phyloP scores from a whole-genome alignment of 2,329 filamentous ascomycete species.

The Tolypocladium guangdongense region DNA sequence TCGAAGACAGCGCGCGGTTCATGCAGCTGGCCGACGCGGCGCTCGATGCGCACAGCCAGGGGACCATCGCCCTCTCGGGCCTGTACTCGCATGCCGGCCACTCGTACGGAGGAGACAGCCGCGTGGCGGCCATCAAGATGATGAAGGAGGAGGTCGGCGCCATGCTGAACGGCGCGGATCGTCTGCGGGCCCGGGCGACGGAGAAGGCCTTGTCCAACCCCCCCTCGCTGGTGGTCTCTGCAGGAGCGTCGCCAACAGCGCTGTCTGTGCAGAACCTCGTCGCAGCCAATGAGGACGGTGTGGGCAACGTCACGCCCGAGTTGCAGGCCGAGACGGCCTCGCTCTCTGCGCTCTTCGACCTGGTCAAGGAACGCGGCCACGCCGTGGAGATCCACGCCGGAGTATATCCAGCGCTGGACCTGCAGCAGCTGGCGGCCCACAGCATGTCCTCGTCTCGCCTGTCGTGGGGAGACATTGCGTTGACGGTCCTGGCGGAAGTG shows the following conservation, averaged over 20 bases:
- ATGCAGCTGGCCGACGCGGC: constrained; percentile 31
- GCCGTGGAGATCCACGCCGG: constrained; percentile 63
- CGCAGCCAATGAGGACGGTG: constrained; percentile 1
- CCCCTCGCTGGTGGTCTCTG: constrained; percentile 38
- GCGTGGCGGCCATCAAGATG: constrained; percentile 18
- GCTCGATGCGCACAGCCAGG: constrained; percentile 14
- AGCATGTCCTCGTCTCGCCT: constrained; percentile 34
- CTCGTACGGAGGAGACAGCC: constrained; percentile 44
- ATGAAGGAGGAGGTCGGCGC: constrained; percentile 19
- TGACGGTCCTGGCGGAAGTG: constrained; percentile 63
- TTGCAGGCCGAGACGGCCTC: constrained; percentile 8
- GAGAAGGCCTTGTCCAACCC: constrained; percentile 7
- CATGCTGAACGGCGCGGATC: constrained; percentile 14
- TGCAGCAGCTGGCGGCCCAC: constrained; percentile 69
- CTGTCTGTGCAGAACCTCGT: constrained; percentile 15
- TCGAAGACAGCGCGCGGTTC: constrained; percentile 35
- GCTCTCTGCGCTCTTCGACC: constrained; percentile 9
- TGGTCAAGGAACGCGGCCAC: constrained; percentile 25
- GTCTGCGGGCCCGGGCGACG: constrained; percentile 7
- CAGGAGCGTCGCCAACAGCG: constrained; percentile 68
- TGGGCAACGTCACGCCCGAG: constrained; percentile 5
- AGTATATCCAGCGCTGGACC: constrained; percentile 64
- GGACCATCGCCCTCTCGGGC: constrained; percentile 39
- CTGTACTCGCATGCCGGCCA: constrained; percentile 66
- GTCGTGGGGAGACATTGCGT: constrained; percentile 46